A percentile compares a stretch with the other conserved stretches of the same genome.
Conservation (phyloP, 306 rosid genomes). For the Cucurbita moschata region DNA sequence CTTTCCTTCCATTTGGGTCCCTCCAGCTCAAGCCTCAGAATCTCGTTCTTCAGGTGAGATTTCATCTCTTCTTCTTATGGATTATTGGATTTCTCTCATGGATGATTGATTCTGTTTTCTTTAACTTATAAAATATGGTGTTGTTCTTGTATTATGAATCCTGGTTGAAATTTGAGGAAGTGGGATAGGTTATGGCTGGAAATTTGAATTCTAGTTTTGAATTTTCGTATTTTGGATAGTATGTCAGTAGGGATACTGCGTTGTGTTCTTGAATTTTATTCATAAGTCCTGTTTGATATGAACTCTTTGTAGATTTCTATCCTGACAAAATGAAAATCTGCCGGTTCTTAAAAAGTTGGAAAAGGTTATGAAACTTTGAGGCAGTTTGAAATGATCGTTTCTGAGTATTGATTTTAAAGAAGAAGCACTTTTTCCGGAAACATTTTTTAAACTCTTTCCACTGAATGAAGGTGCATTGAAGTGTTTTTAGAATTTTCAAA, state of each 20-base stretch:
- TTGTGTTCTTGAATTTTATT: not conserved
- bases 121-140: no score
- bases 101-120: not conserved
- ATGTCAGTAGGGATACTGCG: no score
- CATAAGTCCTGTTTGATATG: not conserved
- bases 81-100: not conserved
- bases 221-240: not conserved
- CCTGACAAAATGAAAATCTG: not conserved
- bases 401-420: not conserved
- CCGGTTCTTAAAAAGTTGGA: not conserved
- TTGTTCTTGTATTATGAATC: not conserved
- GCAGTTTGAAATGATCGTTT: not conserved
- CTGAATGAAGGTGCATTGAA: not conserved
- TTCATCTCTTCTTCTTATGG: not conserved
- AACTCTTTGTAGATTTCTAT: not conserved
- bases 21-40: slow-evolving; percentile 9
- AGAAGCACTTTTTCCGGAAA: not conserved
- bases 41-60: slow-evolving; percentile 9
- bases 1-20: slow-evolving; percentile 1
- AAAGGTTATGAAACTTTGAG: not conserved
- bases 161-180: not conserved
- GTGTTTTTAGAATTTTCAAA: not conserved
- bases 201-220: not conserved
- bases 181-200: not conserved
- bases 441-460: not conserved